Base-by-base conservation (phyloP, 2,329 filamentous ascomycete species). In the Fusarium euwallaceae region DNA sequence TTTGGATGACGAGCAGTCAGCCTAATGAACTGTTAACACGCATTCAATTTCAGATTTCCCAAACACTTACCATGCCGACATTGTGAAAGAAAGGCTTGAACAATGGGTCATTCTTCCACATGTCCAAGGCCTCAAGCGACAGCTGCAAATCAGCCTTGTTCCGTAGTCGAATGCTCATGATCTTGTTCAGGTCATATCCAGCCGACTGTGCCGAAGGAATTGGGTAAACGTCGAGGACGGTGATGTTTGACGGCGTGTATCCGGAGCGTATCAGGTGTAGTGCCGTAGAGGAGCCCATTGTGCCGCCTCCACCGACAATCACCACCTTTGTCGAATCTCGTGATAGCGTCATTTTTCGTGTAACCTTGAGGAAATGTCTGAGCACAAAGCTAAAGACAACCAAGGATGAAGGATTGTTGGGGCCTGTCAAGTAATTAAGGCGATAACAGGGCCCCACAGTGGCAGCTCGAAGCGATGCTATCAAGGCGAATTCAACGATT, bases 291-390 rank as follows among this genome's bases (percentile, higher is more conserved):
- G 61, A 68, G 32, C 66, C 66, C 61, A 59, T 60, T 27, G 61
- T 68, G 66, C 66, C 66, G 41, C 61, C 66, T 60, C 60, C 65
- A 3, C 65, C 65, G 4, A 68, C 53, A 63, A 68, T n/a, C 9
- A 68, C 53, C 17, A 68, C 41, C 39, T 55, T 64, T 2, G 61
- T 60, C n/a, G 51, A 48, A 10, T 24, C 60, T 16, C 65, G 65
- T 53, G 65, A 63, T 12, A n/a, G 29, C 29, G 51, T 37, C 48
- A 58, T 43, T 43, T 48, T 20, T 41, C 53, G 27, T 34, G 9
- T 14, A 58, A 43, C 27, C 16, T 37, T 17, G 43, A 29, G 27
- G 37, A 22, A 17, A n/a, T 32, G 17, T 61, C 22, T 61, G 24
- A n/a, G 37, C 17, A 20, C 12, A 10, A 61, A 32, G 58, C 14